A percentile compares a stretch with the other conserved stretches of the same genome.
Conservation (phyloP, 2,329 filamentous ascomycete genomes). For the Neofusicoccum umdonicola region DNA sequence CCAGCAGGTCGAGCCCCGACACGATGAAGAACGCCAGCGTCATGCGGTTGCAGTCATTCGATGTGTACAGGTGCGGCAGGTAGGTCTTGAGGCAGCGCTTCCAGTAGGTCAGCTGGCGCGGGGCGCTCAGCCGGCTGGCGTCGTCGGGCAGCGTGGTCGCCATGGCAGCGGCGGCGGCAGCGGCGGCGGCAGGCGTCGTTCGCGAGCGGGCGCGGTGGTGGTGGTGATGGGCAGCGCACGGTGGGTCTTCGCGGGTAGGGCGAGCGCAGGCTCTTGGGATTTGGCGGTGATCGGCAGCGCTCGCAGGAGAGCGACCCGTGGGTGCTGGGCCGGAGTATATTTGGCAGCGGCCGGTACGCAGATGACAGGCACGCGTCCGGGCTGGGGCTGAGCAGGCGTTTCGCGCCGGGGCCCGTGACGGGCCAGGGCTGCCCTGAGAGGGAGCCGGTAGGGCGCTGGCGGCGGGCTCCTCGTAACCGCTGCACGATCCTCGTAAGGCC, state of each 20-base stretch:
- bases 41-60: constrained; percentile 87
- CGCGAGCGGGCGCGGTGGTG: neutral
- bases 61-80: constrained; percentile 79
- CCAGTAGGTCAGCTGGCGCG: constrained; percentile 82
- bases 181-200: neutral
- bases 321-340: constrained; percentile 1
- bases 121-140: constrained; percentile 30
- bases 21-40: constrained; percentile 87
- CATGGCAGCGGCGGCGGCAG: constrained; percentile 1
- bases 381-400: constrained; percentile 1
- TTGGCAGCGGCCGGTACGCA: constrained; percentile 2
- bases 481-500: constrained; percentile 6
- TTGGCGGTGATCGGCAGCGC: neutral
- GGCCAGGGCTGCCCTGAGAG: neutral
- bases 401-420: neutral
- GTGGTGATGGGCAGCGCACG: neutral
- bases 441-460: neutral
- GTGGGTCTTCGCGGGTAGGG: constrained; percentile 11
- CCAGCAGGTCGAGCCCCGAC: constrained; percentile 79
- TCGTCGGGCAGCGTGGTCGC: neutral
- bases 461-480: constrained; percentile 8
- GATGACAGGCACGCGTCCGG: constrained; percentile 1
- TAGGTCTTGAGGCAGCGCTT: constrained; percentile 78
- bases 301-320: neutral
- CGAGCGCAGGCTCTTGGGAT: neutral